Evolutionary conservation across 1,284 basidiomycete species (phyloP).

Genomic region (Ustilago nuda): DNA sequence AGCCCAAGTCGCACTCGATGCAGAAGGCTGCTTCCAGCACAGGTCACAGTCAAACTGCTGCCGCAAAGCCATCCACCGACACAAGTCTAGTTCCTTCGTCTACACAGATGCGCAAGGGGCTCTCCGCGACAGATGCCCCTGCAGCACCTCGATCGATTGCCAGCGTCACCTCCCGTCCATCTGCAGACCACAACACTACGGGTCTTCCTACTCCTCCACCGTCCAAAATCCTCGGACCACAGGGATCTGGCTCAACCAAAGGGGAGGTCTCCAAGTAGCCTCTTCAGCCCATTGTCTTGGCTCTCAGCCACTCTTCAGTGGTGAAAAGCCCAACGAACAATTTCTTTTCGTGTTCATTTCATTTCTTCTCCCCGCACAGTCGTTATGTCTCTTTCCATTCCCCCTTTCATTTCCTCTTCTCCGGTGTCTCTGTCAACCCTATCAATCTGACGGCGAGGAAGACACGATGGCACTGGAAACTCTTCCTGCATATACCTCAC

Average conservation of each 20-base stretch:
- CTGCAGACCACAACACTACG: conserved; percentile 15
- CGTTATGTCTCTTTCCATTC: not conserved
- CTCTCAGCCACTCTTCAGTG: conserved; percentile 1
- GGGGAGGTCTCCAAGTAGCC: conserved; percentile 2
- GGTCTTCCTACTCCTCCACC: conserved; percentile 49
- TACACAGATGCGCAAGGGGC: conserved; percentile 40
- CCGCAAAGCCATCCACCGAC: conserved; percentile 23
- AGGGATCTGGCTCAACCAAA: conserved; percentile 10
- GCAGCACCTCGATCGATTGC: conserved; percentile 17
- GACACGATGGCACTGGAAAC: not conserved
- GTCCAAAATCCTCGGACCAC: conserved; percentile 43
- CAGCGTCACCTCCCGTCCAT: conserved; percentile 20
- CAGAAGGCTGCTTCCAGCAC: conserved; percentile 38
- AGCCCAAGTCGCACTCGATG: conserved; percentile 36
- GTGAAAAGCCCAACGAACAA: conserved; percentile 28
- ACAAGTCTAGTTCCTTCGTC: conserved; percentile 20
- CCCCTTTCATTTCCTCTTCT: conserved; percentile 6
- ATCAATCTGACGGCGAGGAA: not conserved
- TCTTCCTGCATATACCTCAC: conserved; percentile 36
- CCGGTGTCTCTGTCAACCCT: not conserved
- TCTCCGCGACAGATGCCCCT: conserved; percentile 28
- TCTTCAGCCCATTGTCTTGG: conserved; percentile 12
- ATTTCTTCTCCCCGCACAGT: conserved; percentile 9
- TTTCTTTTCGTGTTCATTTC: conserved; percentile 5
- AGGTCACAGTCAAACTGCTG: conserved; percentile 25